A percentile compares a stretch with the other conserved stretches of the same genome.
Evolutionary conservation across 768 basidiomycete species (phyloP).

Genomic region (Xanthoconium stramineum): DNA sequence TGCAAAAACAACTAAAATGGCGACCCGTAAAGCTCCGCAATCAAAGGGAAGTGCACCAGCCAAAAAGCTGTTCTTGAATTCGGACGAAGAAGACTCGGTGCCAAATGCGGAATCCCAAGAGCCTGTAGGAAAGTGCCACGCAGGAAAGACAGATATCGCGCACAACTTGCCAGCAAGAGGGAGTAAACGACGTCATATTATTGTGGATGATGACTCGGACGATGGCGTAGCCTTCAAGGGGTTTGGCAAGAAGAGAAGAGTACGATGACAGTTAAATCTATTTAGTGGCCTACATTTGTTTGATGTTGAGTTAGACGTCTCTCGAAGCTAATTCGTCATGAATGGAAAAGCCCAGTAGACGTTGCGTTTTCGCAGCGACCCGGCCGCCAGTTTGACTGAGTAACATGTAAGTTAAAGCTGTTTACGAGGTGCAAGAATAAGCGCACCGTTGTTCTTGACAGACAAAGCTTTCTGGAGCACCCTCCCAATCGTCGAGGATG

Average conservation of each 20-base stretch:
- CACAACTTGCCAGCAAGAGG: constrained; percentile 9
- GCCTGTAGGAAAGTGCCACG: not conserved
- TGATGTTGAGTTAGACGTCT: not conserved
- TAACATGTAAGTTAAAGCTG: not conserved
- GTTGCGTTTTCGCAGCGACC: constrained; percentile 84
- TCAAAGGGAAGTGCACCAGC: constrained; percentile 25
- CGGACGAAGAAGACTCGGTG: constrained; percentile 39
- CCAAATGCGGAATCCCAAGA: not conserved
- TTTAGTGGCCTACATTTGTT: not conserved
- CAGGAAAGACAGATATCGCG: constrained; percentile 2
- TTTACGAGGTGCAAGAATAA: not conserved
- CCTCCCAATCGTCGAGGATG: constrained; percentile 91
- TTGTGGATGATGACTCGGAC: constrained; percentile 67
- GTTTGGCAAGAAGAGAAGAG: constrained; percentile 38
- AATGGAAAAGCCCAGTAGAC: constrained; percentile 79
- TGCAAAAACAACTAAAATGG: constrained; percentile 13
- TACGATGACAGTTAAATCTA: constrained; percentile 6
- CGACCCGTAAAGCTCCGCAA: constrained; percentile 22
- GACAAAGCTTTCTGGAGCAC: constrained; percentile 95
- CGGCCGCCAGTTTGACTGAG: constrained; percentile 82
- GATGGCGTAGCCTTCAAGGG: constrained; percentile 70
- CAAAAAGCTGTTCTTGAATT: constrained; percentile 51
- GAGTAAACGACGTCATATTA: constrained; percentile 32
- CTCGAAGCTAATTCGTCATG: constrained; percentile 57
- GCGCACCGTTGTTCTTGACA: constrained; percentile 90